Conservation (phyloP, 768 basidiomycete genomes). For the Guyanaporus albipodus region DNA sequence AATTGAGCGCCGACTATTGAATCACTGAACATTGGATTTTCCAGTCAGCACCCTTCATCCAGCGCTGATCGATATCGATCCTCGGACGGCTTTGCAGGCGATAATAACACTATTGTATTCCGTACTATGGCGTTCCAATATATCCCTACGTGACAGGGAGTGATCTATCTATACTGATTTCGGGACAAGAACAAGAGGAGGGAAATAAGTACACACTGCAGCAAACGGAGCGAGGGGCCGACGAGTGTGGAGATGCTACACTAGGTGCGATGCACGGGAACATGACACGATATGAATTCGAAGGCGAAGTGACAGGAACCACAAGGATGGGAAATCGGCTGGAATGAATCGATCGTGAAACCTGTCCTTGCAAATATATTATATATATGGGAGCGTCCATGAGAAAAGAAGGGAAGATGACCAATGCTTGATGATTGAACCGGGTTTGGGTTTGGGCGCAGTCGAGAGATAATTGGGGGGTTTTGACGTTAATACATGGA, state of each 20-base stretch:
- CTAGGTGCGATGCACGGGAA: neutral
- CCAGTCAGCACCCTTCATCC: no score
- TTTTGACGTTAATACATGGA: slow-evolving; percentile 19
- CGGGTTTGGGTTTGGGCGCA: slow-evolving; percentile 1
- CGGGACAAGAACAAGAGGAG: neutral
- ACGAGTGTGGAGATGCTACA: neutral
- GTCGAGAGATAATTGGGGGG: slow-evolving; percentile 5
- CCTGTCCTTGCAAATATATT: slow-evolving; percentile 9
- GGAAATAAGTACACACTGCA: neutral
- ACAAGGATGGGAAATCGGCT: neutral
- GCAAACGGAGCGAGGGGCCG: neutral
- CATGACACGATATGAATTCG: neutral
- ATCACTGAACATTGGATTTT: no score
- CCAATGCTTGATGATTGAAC: neutral
- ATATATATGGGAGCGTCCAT: slow-evolving; percentile 8
- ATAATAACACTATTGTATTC: no score
- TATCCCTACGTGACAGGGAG: no score
- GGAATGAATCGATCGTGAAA: slow-evolving; percentile 10
- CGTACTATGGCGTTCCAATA: no score
- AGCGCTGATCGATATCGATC: no score
- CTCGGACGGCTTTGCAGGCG: no score
- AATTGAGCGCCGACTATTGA: no score
- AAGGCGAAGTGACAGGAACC: neutral
- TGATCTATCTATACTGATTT: neutral
- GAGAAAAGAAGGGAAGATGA: slow-evolving; percentile 4